These are phyloP conservation scores for Diaporthe sp. DNA, from an alignment of 2,329 filamentous ascomycete species.

Conservation along the genomic window DNA sequence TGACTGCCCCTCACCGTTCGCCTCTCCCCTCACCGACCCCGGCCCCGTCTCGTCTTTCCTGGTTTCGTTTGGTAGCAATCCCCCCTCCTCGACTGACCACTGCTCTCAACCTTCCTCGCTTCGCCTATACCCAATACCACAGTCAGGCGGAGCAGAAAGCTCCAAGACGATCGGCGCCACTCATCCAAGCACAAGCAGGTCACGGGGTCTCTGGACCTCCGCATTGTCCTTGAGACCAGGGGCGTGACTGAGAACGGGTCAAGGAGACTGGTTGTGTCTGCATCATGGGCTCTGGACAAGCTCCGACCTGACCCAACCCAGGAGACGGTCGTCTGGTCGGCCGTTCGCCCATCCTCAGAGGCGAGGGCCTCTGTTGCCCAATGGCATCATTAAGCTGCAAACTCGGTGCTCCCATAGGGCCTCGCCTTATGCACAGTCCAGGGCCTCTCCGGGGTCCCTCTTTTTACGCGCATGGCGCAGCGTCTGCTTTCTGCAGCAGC, in stretches of 20 bases:
- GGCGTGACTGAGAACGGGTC: neutral
- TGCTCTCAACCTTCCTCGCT: neutral
- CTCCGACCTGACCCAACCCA: conserved; percentile 13
- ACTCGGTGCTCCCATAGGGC: conserved; percentile 55
- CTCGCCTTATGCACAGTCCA: conserved; percentile 54
- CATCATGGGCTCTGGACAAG: conserved; percentile 4
- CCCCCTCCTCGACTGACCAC: conserved; percentile 5
- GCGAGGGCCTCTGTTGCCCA: conserved; percentile 47
- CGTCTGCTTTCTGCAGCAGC: conserved; percentile 47
- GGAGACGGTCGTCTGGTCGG: conserved; percentile 10
- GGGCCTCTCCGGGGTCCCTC: conserved; percentile 43
- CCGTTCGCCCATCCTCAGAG: conserved; percentile 28
- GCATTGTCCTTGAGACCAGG: neutral
- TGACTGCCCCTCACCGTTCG: conserved; percentile 28
- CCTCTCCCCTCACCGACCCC: conserved; percentile 17
- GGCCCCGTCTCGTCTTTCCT: conserved; percentile 11
- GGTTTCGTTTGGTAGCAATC: conserved; percentile 16
- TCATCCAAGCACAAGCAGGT: conserved; percentile 8
- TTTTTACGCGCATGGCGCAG: conserved; percentile 58
- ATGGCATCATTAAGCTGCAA: conserved; percentile 49
- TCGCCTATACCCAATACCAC: conserved; percentile 27
- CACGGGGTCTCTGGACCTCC: neutral
- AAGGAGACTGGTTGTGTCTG: neutral
- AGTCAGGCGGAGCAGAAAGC: neutral
- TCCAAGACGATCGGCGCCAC: conserved; percentile 7